Conservation (phyloP, 2,329 filamentous ascomycete species). For the Monosporascus sp. region DNA sequence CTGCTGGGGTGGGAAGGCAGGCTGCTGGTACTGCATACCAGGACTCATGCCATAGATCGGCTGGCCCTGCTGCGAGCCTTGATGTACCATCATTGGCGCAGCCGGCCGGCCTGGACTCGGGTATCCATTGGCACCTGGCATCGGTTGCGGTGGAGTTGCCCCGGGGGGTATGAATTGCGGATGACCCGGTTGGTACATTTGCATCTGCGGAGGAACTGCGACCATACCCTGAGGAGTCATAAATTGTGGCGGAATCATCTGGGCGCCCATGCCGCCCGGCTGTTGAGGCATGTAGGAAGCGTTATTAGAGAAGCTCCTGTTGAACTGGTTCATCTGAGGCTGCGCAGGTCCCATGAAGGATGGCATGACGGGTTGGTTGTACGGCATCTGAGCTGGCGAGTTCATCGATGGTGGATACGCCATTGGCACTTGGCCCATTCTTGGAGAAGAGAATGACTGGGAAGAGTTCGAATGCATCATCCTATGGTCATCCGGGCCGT, state of each 20-base stretch:
- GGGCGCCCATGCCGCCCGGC: constrained; percentile 63
- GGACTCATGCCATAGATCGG: constrained; percentile 72
- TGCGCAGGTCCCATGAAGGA: constrained; percentile 65
- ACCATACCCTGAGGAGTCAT: constrained; percentile 69
- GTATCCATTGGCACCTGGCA: constrained; percentile 68
- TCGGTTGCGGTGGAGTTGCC: constrained; percentile 48
- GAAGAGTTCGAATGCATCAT: constrained; percentile 84
- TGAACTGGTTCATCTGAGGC: constrained; percentile 62
- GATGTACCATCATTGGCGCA: constrained; percentile 90
- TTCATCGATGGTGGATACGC: constrained; percentile 64
- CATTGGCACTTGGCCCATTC: constrained; percentile 65
- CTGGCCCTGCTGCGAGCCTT: constrained; percentile 89
- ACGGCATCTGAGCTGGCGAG: constrained; percentile 64
- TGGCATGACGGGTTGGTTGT: constrained; percentile 65
- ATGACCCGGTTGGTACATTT: constrained; percentile 68
- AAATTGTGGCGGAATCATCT: constrained; percentile 74
- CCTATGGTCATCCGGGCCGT: constrained; percentile 74
- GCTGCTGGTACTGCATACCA: constrained; percentile 68
- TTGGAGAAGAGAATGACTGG: constrained; percentile 80
- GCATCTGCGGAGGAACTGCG: constrained; percentile 65
- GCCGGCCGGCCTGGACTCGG: constrained; percentile 77
- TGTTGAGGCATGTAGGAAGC: constrained; percentile 69
- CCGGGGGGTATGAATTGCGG: constrained; percentile 58
- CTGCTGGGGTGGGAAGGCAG: constrained; percentile 65
- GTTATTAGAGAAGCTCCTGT: constrained; percentile 66